Base-by-base conservation (phyloP, 2,329 filamentous ascomycete species). In the Epichloe baconii region DNA sequence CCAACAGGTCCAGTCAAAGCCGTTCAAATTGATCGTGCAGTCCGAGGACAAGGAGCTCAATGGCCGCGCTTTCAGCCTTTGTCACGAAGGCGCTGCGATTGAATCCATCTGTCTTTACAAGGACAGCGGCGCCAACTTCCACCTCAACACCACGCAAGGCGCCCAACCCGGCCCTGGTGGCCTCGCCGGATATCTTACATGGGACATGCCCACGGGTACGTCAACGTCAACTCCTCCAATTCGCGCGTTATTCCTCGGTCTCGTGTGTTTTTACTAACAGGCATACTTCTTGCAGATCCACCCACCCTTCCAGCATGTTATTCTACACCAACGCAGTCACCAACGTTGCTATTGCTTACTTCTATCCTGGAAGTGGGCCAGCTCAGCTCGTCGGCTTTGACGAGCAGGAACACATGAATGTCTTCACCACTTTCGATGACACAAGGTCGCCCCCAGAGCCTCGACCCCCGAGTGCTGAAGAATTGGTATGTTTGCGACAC, bases 311-410 rank as follows among this genome's bases (percentile, higher is more conserved):
- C 17, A 47, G 54, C 50, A 54, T 59, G 54, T 46, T 1, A 12
- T 51, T 59, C 44, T 36, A 35, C 52, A 35, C 35, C 40, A 48
- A 56, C 5, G 52, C 55, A 6, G 52, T 54, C 44, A 52, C 52
- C 45, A 61, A 62, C 53, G 55, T 58, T 12, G 56, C 54, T 41
- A 17, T 56, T 2, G 50, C 56, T 5, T 0, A 58, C 2, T 54
- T 60, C 37, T 21, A 47, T 34, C 50, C 58, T 8, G 55, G 56
- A 4, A 8, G 1, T 43, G 51, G 58, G 48, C 56, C 52, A 48
- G 48, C 38, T 46, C 61, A 62, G 54, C 53, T 53, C 51, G 56
- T 60, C 26, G 56, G 55, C 54, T 61, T 61, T 49, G 57, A 58
- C 46, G 49, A 53, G 11, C 38, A 54, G 7, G 41, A 51, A 14